phyloP scores from a whole-genome alignment of 495 filamentous ascomycete species.

The Trichoderma asperelloides region DNA sequence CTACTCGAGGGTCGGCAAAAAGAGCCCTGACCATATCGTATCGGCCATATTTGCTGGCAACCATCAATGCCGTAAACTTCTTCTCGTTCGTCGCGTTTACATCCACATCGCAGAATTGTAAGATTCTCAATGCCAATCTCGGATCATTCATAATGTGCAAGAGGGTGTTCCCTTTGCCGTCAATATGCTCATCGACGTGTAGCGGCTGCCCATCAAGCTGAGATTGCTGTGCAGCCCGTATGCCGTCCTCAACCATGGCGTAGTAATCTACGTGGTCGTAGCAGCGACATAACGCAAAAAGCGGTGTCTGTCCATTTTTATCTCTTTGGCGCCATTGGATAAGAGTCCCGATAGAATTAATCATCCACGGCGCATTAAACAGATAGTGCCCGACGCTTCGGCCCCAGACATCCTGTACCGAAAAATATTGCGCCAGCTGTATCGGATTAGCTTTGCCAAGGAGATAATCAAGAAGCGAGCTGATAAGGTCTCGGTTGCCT shows the following conservation, averaged over 20 bases:
- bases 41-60: constrained; percentile 96
- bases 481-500: constrained; percentile 63
- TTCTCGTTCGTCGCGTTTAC: constrained; percentile 96
- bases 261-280: constrained; percentile 89
- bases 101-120: constrained; percentile 80
- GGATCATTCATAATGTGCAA: constrained; percentile 89
- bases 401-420: constrained; percentile 70
- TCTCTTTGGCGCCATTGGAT: constrained; percentile 87
- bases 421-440: constrained; percentile 55
- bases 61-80: constrained; percentile 92
- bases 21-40: constrained; percentile 85
- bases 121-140: constrained; percentile 60
- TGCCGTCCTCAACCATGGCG: constrained; percentile 71
- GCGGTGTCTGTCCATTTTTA: constrained; percentile 90
- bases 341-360: constrained; percentile 61
- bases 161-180: constrained; percentile 86
- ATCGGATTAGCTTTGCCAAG: constrained; percentile 28
- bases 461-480: constrained; percentile 61
- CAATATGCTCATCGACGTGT: constrained; percentile 88
- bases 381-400: constrained; percentile 89
- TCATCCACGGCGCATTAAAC: constrained; percentile 82
- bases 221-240: constrained; percentile 60
- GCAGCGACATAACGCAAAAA: constrained; percentile 88
- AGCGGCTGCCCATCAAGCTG: constrained; percentile 73
- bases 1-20: constrained; percentile 80